Conservation (phyloP, 305 asterid species). For the Fraxinus sp. region DNA sequence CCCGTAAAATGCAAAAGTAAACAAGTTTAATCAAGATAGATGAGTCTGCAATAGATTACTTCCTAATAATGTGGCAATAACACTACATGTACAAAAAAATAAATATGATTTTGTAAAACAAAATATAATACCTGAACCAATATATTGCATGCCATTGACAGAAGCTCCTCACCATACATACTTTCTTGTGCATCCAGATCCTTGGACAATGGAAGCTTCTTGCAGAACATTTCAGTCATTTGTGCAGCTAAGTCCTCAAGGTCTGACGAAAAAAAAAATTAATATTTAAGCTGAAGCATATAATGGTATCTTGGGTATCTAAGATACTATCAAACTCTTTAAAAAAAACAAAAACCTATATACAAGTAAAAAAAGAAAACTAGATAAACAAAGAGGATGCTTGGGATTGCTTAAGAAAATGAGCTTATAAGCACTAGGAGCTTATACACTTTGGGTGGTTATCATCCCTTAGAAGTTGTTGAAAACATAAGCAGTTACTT, state of each 20-base stretch:
- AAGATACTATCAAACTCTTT: background rate
- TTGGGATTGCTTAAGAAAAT: background rate
- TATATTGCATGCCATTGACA: conserved; percentile 75
- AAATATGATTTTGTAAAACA: conserved; percentile 12
- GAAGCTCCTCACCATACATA: conserved; percentile 93
- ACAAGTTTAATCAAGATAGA: conserved; percentile 17
- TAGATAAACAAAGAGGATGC: background rate
- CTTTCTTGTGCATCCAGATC: conserved; percentile 87
- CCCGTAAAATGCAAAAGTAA: background rate
- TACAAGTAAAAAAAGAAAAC: background rate
- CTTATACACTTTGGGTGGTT: background rate
- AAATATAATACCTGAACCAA: conserved; percentile 80
- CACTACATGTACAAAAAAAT: conserved; percentile 12
- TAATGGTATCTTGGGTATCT: background rate
- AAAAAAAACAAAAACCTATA: background rate
- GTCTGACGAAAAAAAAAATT: conserved; percentile 37
- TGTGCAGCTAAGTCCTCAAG: conserved; percentile 66
- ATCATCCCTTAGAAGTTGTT: background rate
- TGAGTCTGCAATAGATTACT: conserved; percentile 6
- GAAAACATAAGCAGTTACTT: background rate
- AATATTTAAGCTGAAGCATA: conserved; percentile 1
- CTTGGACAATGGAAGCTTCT: conserved; percentile 77
- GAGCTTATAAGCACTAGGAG: background rate
- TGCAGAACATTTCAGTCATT: conserved; percentile 74
- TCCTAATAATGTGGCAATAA: conserved; percentile 13